Evolutionary conservation across 495 filamentous ascomycete genomes (phyloP).

Genomic region (Penicillium atrosanguineum): DNA sequence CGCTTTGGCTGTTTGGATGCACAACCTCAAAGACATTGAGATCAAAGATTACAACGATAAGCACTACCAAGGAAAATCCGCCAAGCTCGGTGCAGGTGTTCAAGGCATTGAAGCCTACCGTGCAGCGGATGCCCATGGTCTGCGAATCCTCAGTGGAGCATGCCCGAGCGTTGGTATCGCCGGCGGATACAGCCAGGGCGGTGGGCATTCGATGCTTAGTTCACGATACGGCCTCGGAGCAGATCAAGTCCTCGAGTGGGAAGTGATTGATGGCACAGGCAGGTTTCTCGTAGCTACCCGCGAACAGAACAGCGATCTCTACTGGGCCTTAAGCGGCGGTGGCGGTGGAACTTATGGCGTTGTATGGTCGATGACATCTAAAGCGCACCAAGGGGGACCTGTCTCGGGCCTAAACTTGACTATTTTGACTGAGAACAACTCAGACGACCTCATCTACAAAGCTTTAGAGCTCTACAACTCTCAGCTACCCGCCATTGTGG

Average conservation of each 20-base stretch:
- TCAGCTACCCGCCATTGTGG: slow-evolving; percentile 42
- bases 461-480: slow-evolving; percentile 39
- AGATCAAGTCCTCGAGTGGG: slow-evolving; percentile 61
- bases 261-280: slow-evolving; percentile 55
- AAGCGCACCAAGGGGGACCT: slow-evolving; percentile 38
- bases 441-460: slow-evolving; percentile 43
- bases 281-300: slow-evolving; percentile 50
- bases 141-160: slow-evolving; percentile 34
- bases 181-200: slow-evolving; percentile 60
- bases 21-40: slow-evolving; percentile 49
- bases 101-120: slow-evolving; percentile 47
- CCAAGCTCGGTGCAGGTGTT: slow-evolving; percentile 55
- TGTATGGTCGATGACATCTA: slow-evolving; percentile 54
- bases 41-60: slow-evolving; percentile 34
- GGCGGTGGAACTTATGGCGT: slow-evolving; percentile 64
- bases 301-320: slow-evolving; percentile 56
- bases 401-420: slow-evolving; percentile 30
- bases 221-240: slow-evolving; percentile 57
- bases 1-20: slow-evolving; percentile 54
- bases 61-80: slow-evolving; percentile 46
- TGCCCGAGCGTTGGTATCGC: slow-evolving; percentile 37
- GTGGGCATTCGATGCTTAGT: slow-evolving; percentile 56
- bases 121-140: slow-evolving; percentile 28
- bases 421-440: slow-evolving; percentile 24
- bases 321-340: slow-evolving; percentile 66